Evolutionary conservation across 371 early-diverging fungal genomes (phyloP).

Genomic region (Syncephalastrum contaminatum): DNA sequence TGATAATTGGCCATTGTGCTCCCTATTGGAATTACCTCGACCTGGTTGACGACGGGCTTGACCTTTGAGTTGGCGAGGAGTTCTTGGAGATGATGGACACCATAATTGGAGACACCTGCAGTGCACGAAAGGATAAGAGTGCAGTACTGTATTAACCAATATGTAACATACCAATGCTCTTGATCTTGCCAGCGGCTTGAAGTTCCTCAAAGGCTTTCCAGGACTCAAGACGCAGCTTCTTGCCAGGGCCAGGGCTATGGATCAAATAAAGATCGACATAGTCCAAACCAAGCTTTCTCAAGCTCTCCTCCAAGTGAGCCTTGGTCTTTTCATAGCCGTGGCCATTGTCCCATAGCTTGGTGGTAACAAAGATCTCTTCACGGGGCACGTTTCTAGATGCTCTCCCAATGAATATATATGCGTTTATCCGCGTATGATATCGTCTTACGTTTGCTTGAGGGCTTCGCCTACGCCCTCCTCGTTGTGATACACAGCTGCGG

Average conservation of each 20-base stretch:
- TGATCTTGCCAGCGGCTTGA: slow-evolving; percentile 38
- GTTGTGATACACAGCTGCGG: slow-evolving; percentile 43
- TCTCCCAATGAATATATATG: no score
- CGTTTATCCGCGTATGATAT: no score
- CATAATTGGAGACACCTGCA: slow-evolving; percentile 70
- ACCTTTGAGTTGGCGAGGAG: slow-evolving; percentile 53
- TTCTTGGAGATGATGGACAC: slow-evolving; percentile 55
- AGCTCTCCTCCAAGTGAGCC: slow-evolving; percentile 41
- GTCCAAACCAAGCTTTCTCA: slow-evolving; percentile 54
- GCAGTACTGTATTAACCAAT: no score
- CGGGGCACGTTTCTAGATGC: slow-evolving; percentile 54
- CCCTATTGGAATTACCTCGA: slow-evolving; percentile 46
- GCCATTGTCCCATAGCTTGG: slow-evolving; percentile 58
- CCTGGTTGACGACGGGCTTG: slow-evolving; percentile 67
- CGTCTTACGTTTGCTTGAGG: slow-evolving; percentile 42
- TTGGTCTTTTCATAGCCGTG: slow-evolving; percentile 51
- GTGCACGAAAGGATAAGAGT: not conserved
- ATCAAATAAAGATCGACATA: slow-evolving; percentile 77
- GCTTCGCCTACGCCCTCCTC: slow-evolving; percentile 51
- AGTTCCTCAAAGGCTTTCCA: slow-evolving; percentile 49
- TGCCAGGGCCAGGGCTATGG: slow-evolving; percentile 63
- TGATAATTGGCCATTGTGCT: not conserved
- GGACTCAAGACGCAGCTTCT: slow-evolving; percentile 36
- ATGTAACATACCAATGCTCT: slow-evolving; percentile 51
- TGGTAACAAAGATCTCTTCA: slow-evolving; percentile 69